These are phyloP conservation scores for Zygoascus biomembranicola DNA, from an alignment of 805 yeast species.

Conservation along the genomic window DNA sequence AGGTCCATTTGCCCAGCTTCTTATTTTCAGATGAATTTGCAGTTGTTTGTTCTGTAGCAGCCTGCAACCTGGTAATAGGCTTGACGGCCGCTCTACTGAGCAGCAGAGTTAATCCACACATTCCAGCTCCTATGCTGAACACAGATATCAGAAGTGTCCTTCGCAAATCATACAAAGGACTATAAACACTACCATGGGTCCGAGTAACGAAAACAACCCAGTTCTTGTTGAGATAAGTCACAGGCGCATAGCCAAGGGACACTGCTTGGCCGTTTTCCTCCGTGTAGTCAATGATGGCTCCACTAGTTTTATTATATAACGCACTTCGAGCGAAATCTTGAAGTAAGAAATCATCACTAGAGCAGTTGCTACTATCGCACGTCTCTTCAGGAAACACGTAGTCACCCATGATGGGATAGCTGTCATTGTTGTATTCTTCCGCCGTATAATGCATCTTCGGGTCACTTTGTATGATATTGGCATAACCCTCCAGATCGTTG, in stretches of 20 bases:
- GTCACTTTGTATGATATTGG: neutral
- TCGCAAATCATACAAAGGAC: conserved; percentile 53
- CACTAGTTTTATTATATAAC: conserved; percentile 27
- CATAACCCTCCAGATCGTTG: neutral
- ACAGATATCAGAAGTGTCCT: conserved; percentile 71
- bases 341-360: conserved; percentile 11
- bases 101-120: conserved; percentile 59
- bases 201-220: conserved; percentile 77
- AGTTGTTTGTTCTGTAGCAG: conserved; percentile 56
- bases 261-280: neutral
- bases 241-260: conserved; percentile 51
- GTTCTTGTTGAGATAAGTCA: conserved; percentile 33
- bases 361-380: neutral
- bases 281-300: conserved; percentile 34
- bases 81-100: conserved; percentile 75
- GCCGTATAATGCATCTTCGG: neutral
- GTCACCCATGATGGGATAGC: neutral
- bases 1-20: neutral
- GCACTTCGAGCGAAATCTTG: conserved; percentile 9
- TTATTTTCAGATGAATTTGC: neutral
- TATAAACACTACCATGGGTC: conserved; percentile 45
- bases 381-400: neutral
- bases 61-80: conserved; percentile 72
- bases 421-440: neutral
- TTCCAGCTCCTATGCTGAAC: conserved; percentile 55